These are phyloP conservation scores for Mycena maculata DNA, from an alignment of 768 basidiomycete genomes.

Conservation along the genomic window DNA sequence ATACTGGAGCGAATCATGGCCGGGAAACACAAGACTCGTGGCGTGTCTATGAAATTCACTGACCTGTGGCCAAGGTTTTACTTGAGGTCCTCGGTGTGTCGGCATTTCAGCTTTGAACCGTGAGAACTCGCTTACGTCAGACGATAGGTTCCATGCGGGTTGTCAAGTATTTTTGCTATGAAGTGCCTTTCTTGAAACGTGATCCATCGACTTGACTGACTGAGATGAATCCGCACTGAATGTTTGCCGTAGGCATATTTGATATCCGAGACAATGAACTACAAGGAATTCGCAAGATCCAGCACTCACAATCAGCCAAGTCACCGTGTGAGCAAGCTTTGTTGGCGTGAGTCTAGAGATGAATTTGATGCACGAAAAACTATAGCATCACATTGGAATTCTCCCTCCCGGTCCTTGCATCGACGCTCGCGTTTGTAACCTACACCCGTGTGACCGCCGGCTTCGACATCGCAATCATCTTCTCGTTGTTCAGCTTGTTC, in stretches of 20 bases:
- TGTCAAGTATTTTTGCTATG: conserved; percentile 84
- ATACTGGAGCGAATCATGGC: conserved; percentile 75
- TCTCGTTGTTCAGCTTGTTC: conserved; percentile 72
- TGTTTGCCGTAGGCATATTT: conserved; percentile 57
- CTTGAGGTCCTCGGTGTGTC: conserved; percentile 68
- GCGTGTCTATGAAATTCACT: conserved; percentile 69
- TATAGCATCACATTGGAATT: conserved; percentile 63
- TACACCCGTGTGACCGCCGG: conserved; percentile 66
- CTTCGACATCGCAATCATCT: conserved; percentile 76
- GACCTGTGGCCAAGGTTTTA: conserved; percentile 73
- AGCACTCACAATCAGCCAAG: conserved; percentile 72
- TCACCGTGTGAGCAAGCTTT: conserved; percentile 45
- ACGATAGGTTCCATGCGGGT: conserved; percentile 69
- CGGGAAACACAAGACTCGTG: conserved; percentile 63
- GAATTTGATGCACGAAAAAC: conserved; percentile 24
- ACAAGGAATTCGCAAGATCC: conserved; percentile 64
- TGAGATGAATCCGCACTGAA: neutral
- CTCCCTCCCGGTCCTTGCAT: conserved; percentile 72
- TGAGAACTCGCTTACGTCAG: neutral
- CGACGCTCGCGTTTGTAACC: conserved; percentile 74
- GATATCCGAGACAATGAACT: conserved; percentile 67
- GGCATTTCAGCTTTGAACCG: neutral
- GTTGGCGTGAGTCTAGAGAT: conserved; percentile 8
- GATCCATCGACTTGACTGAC: conserved; percentile 34
- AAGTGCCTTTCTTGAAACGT: conserved; percentile 75